A percentile compares a stretch with the other conserved stretches of the same genome.
These are phyloP conservation scores for Diversispora eburnea DNA, from an alignment of 192 early-diverging fungal species.

Conservation along the genomic window DNA sequence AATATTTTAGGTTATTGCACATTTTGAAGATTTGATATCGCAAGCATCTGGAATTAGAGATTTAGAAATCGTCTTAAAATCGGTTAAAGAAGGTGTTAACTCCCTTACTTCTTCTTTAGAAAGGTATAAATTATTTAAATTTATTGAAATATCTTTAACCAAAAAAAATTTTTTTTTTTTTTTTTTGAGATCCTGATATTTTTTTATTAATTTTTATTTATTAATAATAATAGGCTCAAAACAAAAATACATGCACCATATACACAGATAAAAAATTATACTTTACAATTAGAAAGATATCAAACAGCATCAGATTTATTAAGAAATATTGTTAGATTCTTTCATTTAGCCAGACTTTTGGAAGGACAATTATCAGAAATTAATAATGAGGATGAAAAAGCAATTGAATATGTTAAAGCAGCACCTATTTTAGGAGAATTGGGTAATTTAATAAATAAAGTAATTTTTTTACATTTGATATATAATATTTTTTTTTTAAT, in stretches of 20 bases:
- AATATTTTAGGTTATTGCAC: constrained; percentile 53
- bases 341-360: constrained; percentile 56
- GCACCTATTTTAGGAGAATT: constrained; percentile 59
- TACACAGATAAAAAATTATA: constrained; percentile 56
- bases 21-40: constrained; percentile 65
- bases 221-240: constrained; percentile 42
- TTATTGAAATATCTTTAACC: background rate
- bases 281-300: constrained; percentile 60
- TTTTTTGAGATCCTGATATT: background rate
- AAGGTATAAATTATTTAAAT: constrained; percentile 34
- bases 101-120: constrained; percentile 56
- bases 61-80: constrained; percentile 51
- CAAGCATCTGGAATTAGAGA: constrained; percentile 64
- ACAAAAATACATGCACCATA: constrained; percentile 59
- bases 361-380: constrained; percentile 50
- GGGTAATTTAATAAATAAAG: constrained; percentile 39
- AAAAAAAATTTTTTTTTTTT: no score
- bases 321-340: constrained; percentile 56
- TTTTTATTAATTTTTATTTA: background rate
- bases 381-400: constrained; percentile 30
- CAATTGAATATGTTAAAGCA: constrained; percentile 47
- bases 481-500: background rate
- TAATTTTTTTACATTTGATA: background rate
- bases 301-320: constrained; percentile 59
- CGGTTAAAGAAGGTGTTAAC: constrained; percentile 51